phyloP scores from a whole-genome alignment of 768 basidiomycete species.

The Suillus placidus region DNA sequence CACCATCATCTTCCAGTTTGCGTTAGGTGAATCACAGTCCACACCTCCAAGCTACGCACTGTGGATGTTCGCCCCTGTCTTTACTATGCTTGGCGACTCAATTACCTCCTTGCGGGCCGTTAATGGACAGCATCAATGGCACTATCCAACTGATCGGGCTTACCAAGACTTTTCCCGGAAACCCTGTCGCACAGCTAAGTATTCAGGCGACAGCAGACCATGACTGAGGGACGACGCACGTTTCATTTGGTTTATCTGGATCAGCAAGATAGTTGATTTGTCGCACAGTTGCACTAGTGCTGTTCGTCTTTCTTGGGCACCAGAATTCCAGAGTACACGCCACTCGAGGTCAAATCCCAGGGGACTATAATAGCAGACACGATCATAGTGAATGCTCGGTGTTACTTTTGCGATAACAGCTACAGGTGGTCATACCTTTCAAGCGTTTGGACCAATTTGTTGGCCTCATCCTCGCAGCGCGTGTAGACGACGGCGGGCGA shows the following conservation, averaged over 20 bases:
- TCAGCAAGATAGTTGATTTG: slow-evolving; percentile 43
- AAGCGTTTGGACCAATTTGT: slow-evolving; percentile 40
- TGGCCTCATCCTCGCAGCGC: slow-evolving; percentile 43
- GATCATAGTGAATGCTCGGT: neutral
- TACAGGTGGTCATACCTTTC: slow-evolving; percentile 35
- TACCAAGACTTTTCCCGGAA: slow-evolving; percentile 47
- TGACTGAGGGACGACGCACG: slow-evolving; percentile 29
- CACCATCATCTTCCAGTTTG: slow-evolving; percentile 43
- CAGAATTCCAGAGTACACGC: slow-evolving; percentile 39
- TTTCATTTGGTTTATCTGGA: slow-evolving; percentile 53
- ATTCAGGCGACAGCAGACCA: neutral
- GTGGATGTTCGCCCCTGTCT: slow-evolving; percentile 52
- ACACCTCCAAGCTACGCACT: slow-evolving; percentile 34
- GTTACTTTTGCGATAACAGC: no score
- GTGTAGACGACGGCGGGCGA: slow-evolving; percentile 43
- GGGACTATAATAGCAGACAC: slow-evolving; percentile 35
- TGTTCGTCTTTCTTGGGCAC: slow-evolving; percentile 38
- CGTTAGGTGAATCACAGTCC: neutral
- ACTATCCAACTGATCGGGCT: slow-evolving; percentile 3
- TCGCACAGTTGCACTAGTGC: slow-evolving; percentile 53
- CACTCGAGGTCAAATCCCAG: slow-evolving; percentile 58
- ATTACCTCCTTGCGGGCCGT: slow-evolving; percentile 42
- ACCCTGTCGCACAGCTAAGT: slow-evolving; percentile 31
- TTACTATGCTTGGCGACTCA: slow-evolving; percentile 41
- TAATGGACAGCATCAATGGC: slow-evolving; percentile 3